Conservation (phyloP, 2,329 filamentous ascomycete genomes). For the Paracoccidioides brasiliensis region DNA sequence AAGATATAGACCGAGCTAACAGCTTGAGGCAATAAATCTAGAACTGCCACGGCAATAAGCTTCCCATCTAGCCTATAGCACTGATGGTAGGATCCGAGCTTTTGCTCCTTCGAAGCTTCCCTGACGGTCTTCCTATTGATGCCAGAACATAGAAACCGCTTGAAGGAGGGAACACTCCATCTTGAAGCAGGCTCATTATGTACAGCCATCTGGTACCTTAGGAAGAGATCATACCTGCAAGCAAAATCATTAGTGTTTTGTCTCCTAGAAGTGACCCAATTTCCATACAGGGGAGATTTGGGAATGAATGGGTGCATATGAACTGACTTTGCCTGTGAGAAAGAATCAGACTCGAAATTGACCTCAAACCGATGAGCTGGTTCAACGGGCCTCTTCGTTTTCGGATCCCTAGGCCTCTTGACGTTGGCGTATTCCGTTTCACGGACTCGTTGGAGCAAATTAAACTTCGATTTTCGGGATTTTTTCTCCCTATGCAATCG, state of each 20-base stretch:
- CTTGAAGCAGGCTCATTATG: slow-evolving; percentile 34
- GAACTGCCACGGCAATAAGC: slow-evolving; percentile 36
- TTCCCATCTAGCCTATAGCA: slow-evolving; percentile 38
- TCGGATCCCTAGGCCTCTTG: slow-evolving; percentile 32
- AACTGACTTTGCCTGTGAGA: slow-evolving; percentile 34
- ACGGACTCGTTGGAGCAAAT: slow-evolving; percentile 30
- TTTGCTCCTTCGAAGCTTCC: slow-evolving; percentile 26
- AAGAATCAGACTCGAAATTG: slow-evolving; percentile 34
- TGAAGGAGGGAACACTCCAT: slow-evolving; percentile 33
- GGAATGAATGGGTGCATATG: not conserved
- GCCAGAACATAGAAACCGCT: slow-evolving; percentile 36
- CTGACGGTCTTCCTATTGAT: slow-evolving; percentile 28
- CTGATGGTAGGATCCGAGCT: slow-evolving; percentile 38
- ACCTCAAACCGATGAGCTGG: slow-evolving; percentile 38
- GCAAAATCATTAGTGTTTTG: not conserved
- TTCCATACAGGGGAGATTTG: not conserved
- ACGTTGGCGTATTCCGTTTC: slow-evolving; percentile 33
- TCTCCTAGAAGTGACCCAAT: no score
- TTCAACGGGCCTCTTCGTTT: slow-evolving; percentile 31
- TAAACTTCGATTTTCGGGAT: slow-evolving; percentile 30
- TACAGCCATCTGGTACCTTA: slow-evolving; percentile 34
- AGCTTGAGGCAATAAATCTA: slow-evolving; percentile 35
- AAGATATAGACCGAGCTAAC: slow-evolving; percentile 40
- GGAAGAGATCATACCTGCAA: slow-evolving; percentile 32
- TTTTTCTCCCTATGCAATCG: slow-evolving; percentile 29